Evolutionary conservation across 345 rosid genomes (phyloP).

Genomic region (Bretschneidera sinensis): DNA sequence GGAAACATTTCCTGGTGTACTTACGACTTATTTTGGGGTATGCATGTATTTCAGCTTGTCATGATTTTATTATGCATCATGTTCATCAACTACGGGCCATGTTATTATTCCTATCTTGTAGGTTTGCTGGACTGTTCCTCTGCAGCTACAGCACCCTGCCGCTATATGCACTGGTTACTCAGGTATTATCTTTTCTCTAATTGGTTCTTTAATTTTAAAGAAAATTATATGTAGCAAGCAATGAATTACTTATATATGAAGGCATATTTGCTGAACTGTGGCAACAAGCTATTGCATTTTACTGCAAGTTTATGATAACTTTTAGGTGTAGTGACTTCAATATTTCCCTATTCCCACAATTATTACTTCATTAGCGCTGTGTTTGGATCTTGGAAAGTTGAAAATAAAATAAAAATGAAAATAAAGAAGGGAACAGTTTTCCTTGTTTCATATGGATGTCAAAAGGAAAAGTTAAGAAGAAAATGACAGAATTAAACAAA

Average conservation of each 20-base stretch:
- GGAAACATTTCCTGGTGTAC: constrained; percentile 66
- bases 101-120: constrained; percentile 24
- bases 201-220: not conserved
- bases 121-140: constrained; percentile 82
- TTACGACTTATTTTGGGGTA: constrained; percentile 82
- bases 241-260: not conserved
- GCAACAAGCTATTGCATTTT: not conserved
- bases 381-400: no score
- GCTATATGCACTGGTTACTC: constrained; percentile 87
- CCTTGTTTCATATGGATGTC: no score
- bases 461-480: no score
- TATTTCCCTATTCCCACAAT: no score
- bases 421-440: no score
- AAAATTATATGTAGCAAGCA: not conserved
- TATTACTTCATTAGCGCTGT: no score
- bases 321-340: no score
- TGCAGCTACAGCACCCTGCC: constrained; percentile 98
- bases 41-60: constrained; percentile 4
- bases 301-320: no score
- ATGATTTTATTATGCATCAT: constrained; percentile 1
- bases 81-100: not conserved
- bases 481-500: no score
- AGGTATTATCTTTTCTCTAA: constrained; percentile 34
- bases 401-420: no score
- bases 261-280: not conserved